Evolutionary conservation across 2,329 filamentous ascomycete genomes (phyloP), one percentile per base, ranked within the genome.

Genomic region (Claviceps maximensis): DNA sequence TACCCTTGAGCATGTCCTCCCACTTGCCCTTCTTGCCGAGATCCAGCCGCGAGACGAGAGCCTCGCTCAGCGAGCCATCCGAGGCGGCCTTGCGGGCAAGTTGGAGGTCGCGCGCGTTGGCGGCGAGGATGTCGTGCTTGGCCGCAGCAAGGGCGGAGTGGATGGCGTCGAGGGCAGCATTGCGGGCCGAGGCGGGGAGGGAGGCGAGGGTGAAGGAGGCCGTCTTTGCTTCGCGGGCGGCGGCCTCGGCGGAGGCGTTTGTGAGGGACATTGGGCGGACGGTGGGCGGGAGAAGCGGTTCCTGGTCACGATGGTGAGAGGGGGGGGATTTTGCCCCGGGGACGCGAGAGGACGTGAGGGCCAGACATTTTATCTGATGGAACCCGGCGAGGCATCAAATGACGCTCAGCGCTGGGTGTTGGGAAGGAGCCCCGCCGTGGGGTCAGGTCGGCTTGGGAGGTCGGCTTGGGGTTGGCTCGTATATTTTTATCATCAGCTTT

Each of bases 1-100:
- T 94, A 27, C 93, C 93, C 72, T 90, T 86, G 58, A 98, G 76
- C 93, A 98, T 97, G 65, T 97, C 93, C 64, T 96, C 90, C 76
- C 86, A 98, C 72, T 97, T 97, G 54, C 91, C 91, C 64, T 82
- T 80, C 67, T 87, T 86, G 49, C 82, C 83, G 49, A 98, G 74
- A 68, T 98, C 91, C 56, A 98, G 77, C 53, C 93, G 80, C 62
- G 94, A 93, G 33, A 96, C 80, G 25, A 97, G 77, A 63, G 88
- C 93, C 62, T 85, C 78, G 66, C 83, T 91, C 49, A 97, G 72
- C 48, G 82, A 74, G 42, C 91, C 91, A 62, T 83, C 79, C 17
- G 82, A 79, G 21, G 87, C 88, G 49, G 88, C 87, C 61, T 79
- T 75, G 42, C 77, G 79, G 3, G 93, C 93, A 47, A 78, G 73